A percentile compares a stretch with the other conserved stretches of the same genome.
Conservation (phyloP, 495 filamentous ascomycete species). For the Glonium stellatum region DNA sequence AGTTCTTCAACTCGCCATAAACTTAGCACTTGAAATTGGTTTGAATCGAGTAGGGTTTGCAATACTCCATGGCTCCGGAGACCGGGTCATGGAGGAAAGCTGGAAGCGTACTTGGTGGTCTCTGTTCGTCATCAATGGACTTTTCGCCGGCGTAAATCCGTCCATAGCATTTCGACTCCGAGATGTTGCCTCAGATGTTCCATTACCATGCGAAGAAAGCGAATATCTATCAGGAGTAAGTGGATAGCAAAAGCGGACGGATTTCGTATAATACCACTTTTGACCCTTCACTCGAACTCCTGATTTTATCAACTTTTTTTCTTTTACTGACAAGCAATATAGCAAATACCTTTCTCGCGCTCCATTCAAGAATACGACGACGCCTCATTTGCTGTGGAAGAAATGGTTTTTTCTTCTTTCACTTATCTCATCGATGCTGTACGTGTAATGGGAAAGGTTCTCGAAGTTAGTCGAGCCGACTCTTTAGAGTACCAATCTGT, state of each 20-base stretch:
- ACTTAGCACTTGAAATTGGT: slow-evolving; percentile 65
- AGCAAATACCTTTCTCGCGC: slow-evolving; percentile 56
- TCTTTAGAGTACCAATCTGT: slow-evolving; percentile 25
- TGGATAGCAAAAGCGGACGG: neutral
- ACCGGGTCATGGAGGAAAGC: slow-evolving; percentile 62
- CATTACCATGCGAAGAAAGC: slow-evolving; percentile 70
- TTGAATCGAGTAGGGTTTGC: slow-evolving; percentile 58
- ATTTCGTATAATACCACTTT: neutral
- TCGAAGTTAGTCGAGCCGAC: slow-evolving; percentile 42
- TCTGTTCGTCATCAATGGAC: slow-evolving; percentile 66
- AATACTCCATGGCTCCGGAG: slow-evolving; percentile 38
- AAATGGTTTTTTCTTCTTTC: slow-evolving; percentile 68
- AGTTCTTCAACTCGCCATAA: slow-evolving; percentile 59
- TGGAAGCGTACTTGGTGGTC: slow-evolving; percentile 91
- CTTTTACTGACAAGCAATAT: slow-evolving; percentile 5
- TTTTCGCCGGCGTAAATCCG: slow-evolving; percentile 42
- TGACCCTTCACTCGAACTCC: neutral
- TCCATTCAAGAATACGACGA: slow-evolving; percentile 67
- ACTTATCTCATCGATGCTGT: slow-evolving; percentile 61
- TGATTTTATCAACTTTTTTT: neutral
- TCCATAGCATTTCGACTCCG: slow-evolving; percentile 34
- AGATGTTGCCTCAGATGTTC: slow-evolving; percentile 34
- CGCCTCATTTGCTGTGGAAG: slow-evolving; percentile 52
- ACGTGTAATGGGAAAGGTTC: slow-evolving; percentile 64
- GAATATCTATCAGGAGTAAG: slow-evolving; percentile 45